Evolutionary conservation across 2,329 filamentous ascomycete species (phyloP).

Genomic region (Aspergillus calidoustus): DNA sequence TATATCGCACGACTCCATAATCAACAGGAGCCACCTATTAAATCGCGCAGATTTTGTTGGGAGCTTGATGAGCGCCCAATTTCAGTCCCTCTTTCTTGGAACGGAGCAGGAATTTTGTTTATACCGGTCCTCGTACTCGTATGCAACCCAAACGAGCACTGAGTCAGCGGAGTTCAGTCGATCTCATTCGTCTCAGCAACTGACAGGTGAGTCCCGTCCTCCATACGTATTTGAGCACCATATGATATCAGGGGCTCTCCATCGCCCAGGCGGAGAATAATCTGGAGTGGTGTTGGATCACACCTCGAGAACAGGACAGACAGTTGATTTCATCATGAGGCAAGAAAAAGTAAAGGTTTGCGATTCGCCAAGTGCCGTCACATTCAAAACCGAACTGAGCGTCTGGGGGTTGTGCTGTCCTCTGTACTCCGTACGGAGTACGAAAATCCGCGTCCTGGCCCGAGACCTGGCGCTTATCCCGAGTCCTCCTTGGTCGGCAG

Average conservation of each 20-base stretch:
- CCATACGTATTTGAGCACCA: not conserved
- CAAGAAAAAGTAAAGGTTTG: not conserved
- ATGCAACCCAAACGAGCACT: not conserved
- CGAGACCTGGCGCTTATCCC: not conserved
- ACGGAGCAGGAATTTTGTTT: not conserved
- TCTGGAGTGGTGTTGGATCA: not conserved
- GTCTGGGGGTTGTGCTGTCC: not conserved
- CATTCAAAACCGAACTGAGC: not conserved
- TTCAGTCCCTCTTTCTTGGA: not conserved
- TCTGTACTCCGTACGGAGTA: too few relatives aligned
- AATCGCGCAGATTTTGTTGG: conserved; percentile 4
- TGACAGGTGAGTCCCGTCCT: not conserved
- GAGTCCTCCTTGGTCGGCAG: not conserved
- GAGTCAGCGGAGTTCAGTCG: not conserved
- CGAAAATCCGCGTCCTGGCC: not conserved
- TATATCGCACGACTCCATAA: not conserved
- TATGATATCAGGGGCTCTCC: not conserved
- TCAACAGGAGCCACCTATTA: not conserved
- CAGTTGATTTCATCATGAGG: not conserved
- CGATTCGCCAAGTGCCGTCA: not conserved
- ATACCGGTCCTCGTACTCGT: not conserved
- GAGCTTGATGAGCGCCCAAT: not conserved
- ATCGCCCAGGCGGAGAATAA: not conserved
- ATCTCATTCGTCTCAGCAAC: not conserved
- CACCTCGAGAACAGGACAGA: not conserved